phyloP scores from a whole-genome alignment of 768 basidiomycete species.

The Roridomyces roridus region DNA sequence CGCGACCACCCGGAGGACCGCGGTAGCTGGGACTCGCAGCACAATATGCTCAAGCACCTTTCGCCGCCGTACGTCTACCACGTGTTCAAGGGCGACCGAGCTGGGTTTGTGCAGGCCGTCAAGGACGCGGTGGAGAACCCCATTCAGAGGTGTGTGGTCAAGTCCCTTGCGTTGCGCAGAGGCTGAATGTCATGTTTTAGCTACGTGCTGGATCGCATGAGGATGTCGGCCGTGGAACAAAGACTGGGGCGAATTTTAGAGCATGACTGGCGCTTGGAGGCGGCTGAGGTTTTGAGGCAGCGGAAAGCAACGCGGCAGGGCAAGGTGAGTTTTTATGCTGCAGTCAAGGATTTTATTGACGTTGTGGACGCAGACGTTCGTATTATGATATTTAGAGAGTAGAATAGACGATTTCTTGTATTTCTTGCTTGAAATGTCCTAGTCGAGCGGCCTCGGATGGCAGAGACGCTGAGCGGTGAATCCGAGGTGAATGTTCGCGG shows the following conservation, averaged over 20 bases:
- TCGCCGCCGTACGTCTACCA: conserved; percentile 43
- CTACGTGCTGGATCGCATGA: conserved; percentile 12
- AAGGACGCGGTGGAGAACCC: conserved; percentile 32
- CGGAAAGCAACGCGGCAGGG: neutral
- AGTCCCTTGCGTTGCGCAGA: neutral
- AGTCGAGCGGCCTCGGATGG: too few relatives aligned
- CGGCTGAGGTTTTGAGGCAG: neutral
- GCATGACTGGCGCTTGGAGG: conserved; percentile 8
- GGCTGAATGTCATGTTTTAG: neutral
- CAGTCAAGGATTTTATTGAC: neutral
- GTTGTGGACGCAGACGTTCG: too few relatives aligned
- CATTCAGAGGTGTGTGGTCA: conserved; percentile 32
- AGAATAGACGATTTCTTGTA: too few relatives aligned
- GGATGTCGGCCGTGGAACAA: neutral
- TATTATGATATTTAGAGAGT: too few relatives aligned
- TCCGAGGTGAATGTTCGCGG: too few relatives aligned
- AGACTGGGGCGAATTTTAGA: conserved; percentile 5
- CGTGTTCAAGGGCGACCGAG: conserved; percentile 33
- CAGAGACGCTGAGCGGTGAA: too few relatives aligned
- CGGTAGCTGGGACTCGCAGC: conserved; percentile 36
- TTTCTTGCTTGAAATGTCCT: too few relatives aligned
- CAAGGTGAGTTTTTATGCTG: too few relatives aligned
- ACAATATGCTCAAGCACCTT: conserved; percentile 31
- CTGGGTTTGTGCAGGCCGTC: conserved; percentile 36
- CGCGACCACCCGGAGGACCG: conserved; percentile 31